These are phyloP conservation scores for Pezicula rhizophila DNA, from an alignment of 2,329 filamentous ascomycete genomes.

Conservation along the genomic window DNA sequence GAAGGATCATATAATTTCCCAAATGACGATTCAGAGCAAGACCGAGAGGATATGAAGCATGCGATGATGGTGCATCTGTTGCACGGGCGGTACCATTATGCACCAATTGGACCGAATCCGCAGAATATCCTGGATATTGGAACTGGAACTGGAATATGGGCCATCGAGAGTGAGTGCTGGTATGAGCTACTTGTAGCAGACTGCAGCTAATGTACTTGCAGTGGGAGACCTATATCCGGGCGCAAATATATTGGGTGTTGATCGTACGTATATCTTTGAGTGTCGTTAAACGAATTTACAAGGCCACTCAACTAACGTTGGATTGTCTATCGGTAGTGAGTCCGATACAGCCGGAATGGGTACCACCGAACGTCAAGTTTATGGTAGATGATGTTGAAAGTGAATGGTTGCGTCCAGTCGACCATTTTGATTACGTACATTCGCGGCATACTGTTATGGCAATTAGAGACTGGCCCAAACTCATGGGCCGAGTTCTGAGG, in stretches of 20 bases:
- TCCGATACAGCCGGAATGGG: conserved; percentile 51
- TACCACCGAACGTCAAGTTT: conserved; percentile 58
- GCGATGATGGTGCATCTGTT: conserved; percentile 22
- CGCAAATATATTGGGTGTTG: conserved; percentile 45
- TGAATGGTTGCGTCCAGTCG: conserved; percentile 41
- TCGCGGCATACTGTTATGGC: conserved; percentile 50
- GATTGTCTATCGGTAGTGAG: conserved; percentile 29
- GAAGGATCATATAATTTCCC: conserved; percentile 52
- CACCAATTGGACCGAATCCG: conserved; percentile 40
- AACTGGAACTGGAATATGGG: conserved; percentile 54
- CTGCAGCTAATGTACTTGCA: conserved; percentile 30
- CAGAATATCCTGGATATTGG: conserved; percentile 51
- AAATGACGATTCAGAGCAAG: conserved; percentile 49
- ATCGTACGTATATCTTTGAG: conserved; percentile 24
- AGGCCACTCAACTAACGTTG: too few species aligned
- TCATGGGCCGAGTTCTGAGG: conserved; percentile 42
- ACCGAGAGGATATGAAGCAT: conserved; percentile 13
- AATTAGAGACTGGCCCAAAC: conserved; percentile 47
- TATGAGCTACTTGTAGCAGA: not conserved
- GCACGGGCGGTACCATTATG: conserved; percentile 37
- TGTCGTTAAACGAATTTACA: too few species aligned
- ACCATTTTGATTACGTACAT: conserved; percentile 56
- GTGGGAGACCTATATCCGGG: conserved; percentile 44
- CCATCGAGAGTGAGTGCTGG: conserved; percentile 41
- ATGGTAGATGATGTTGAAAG: conserved; percentile 60